These are phyloP conservation scores for Setomelanomma holmii DNA, from an alignment of 2,329 filamentous ascomycete genomes.

Conservation along the genomic window DNA sequence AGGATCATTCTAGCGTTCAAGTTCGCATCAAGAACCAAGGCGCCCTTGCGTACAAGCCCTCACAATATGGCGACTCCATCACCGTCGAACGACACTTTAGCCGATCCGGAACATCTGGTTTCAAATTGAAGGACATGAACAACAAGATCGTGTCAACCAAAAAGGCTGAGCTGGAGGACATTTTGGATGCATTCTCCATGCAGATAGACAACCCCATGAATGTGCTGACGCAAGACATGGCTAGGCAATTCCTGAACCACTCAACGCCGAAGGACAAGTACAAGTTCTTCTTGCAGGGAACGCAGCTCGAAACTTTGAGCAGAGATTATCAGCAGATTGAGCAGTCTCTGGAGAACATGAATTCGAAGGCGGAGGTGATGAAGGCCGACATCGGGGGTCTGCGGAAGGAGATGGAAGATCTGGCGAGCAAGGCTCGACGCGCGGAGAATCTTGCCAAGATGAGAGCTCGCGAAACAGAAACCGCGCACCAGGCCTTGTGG, in stretches of 20 bases:
- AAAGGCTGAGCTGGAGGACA: constrained; percentile 86
- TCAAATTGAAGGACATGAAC: constrained; percentile 80
- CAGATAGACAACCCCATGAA: constrained; percentile 98
- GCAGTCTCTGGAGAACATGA: constrained; percentile 76
- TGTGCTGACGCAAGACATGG: constrained; percentile 92
- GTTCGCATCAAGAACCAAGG: constrained; percentile 94
- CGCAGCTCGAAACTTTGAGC: constrained; percentile 90
- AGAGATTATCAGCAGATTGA: constrained; percentile 87
- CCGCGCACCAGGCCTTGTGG: constrained; percentile 80
- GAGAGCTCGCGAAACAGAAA: constrained; percentile 64
- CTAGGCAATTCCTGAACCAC: constrained; percentile 87
- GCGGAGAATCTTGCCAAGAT: constrained; percentile 72
- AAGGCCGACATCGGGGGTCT: constrained; percentile 69
- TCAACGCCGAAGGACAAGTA: constrained; percentile 88
- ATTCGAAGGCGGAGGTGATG: constrained; percentile 67
- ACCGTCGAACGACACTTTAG: constrained; percentile 91
- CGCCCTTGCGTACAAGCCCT: constrained; percentile 80
- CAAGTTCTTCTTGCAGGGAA: constrained; percentile 93
- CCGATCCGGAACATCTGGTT: constrained; percentile 75
- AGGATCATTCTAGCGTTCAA: constrained; percentile 72
- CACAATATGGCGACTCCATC: constrained; percentile 84
- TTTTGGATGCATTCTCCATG: constrained; percentile 89
- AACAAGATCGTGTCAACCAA: constrained; percentile 79
- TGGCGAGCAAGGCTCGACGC: constrained; percentile 68
- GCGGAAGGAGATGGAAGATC: constrained; percentile 65